These are phyloP conservation scores for Penicillium hesseltinei DNA, from an alignment of 2,329 filamentous ascomycete genomes.

Conservation along the genomic window DNA sequence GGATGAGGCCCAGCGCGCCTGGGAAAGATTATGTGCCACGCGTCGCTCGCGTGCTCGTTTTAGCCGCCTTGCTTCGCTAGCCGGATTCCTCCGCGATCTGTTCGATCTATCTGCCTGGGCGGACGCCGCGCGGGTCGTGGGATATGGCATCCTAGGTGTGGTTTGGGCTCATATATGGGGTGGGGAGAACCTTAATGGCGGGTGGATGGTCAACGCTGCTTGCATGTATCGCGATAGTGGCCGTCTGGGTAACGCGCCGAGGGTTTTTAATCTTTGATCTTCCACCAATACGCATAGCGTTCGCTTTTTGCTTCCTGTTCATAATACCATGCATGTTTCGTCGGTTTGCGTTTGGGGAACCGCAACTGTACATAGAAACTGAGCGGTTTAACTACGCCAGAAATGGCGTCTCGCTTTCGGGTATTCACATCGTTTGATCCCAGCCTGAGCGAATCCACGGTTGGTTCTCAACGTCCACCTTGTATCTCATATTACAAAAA, in stretches of 20 bases:
- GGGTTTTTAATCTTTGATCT: conserved; percentile 35
- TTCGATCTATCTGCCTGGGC: conserved; percentile 44
- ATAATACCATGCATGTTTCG: neutral
- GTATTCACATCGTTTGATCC: neutral
- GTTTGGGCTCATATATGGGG: conserved; percentile 62
- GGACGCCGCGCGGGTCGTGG: conserved; percentile 51
- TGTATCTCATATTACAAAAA: neutral
- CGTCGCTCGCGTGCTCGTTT: conserved; percentile 29
- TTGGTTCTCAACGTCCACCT: neutral
- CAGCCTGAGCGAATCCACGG: neutral
- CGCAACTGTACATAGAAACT: neutral
- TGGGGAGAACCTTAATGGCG: conserved; percentile 45
- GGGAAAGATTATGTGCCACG: conserved; percentile 61
- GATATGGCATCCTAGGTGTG: conserved; percentile 55
- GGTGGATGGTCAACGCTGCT: conserved; percentile 62
- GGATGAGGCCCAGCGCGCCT: conserved; percentile 69
- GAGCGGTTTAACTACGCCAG: neutral
- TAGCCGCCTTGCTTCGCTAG: conserved; percentile 23
- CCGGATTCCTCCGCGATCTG: conserved; percentile 37
- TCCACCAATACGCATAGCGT: neutral
- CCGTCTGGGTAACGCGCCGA: conserved; percentile 38
- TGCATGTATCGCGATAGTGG: conserved; percentile 41
- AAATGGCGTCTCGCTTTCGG: neutral
- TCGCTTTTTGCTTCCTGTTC: neutral
- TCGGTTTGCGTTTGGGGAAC: neutral